phyloP scores from a whole-genome alignment of 1,284 basidiomycete genomes.

The Rhodotorula sp. region DNA sequence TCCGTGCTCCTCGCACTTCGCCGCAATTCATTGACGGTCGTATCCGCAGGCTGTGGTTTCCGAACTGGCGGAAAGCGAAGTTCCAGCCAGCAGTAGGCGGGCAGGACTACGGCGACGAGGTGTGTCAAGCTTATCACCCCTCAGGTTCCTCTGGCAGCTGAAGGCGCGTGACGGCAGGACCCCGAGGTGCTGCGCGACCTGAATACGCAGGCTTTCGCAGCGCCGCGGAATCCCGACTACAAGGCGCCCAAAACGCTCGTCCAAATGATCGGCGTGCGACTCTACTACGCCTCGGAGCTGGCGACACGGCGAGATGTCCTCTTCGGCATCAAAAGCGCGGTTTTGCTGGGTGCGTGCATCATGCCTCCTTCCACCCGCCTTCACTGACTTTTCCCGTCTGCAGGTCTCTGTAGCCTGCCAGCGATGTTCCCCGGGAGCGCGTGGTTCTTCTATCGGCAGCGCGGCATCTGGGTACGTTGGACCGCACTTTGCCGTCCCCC shows the following conservation, averaged over 20 bases:
- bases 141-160: background rate
- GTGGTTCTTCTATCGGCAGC: conserved; percentile 45
- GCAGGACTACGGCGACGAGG: conserved; percentile 31
- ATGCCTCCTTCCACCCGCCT: background rate
- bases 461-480: conserved; percentile 36
- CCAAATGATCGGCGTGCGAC: conserved; percentile 45
- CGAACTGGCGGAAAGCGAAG: conserved; percentile 45
- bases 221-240: conserved; percentile 49
- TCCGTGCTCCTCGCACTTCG: background rate
- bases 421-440: conserved; percentile 28
- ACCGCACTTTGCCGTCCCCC: too few relatives aligned
- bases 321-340: conserved; percentile 74
- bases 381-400: background rate
- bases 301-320: conserved; percentile 52
- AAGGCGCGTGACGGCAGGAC: conserved; percentile 54
- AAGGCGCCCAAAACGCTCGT: conserved; percentile 45
- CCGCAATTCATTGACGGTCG: background rate
- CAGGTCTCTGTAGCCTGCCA: conserved; percentile 23
- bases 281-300: conserved; percentile 42
- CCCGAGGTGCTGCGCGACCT: conserved; percentile 52
- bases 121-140: background rate
- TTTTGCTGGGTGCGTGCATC: conserved; percentile 57
- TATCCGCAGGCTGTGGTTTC: conserved; percentile 62
- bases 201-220: conserved; percentile 17
- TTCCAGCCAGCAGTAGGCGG: conserved; percentile 15